Evolutionary conservation across 164 flowering plant species (phyloP).

Genomic region (Nelumbo lutea): DNA sequence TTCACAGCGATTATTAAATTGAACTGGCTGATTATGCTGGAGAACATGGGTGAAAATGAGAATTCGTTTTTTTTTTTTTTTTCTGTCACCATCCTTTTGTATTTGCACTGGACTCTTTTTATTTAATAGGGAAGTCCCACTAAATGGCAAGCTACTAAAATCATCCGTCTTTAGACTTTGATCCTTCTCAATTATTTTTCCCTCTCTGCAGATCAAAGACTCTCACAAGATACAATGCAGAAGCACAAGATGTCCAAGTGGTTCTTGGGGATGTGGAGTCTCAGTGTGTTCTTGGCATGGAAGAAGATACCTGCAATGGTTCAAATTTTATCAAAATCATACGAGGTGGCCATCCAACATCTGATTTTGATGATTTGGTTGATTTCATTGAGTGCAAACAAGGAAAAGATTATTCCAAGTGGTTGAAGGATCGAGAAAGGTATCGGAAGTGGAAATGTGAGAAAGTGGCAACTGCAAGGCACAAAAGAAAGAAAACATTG

Average conservation of each 20-base stretch:
- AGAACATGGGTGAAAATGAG: no score
- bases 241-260: neutral
- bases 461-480: slow-evolving; percentile 22
- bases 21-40: no score
- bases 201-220: slow-evolving; percentile 16
- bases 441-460: slow-evolving; percentile 36
- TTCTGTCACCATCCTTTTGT: no score
- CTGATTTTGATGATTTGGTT: slow-evolving; percentile 53
- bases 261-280: neutral
- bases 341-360: slow-evolving; percentile 1
- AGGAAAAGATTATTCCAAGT: slow-evolving; percentile 63
- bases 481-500: slow-evolving; percentile 28
- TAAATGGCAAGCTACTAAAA: neutral
- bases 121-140: neutral
- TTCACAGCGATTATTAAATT: no score
- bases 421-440: slow-evolving; percentile 45
- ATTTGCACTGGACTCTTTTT: no score
- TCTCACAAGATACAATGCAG: neutral
- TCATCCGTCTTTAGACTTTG: neutral
- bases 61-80: no score
- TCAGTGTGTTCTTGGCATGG: slow-evolving; percentile 4
- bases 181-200: neutral
- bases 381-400: slow-evolving; percentile 63
- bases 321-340: slow-evolving; percentile 39
- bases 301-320: slow-evolving; percentile 49